Percentiles rank a stretch among this genome's conserved stretches.
phyloP scores from a whole-genome alignment of 1,139 yeast genomes.

The Suhomyces atakaporum region DNA sequence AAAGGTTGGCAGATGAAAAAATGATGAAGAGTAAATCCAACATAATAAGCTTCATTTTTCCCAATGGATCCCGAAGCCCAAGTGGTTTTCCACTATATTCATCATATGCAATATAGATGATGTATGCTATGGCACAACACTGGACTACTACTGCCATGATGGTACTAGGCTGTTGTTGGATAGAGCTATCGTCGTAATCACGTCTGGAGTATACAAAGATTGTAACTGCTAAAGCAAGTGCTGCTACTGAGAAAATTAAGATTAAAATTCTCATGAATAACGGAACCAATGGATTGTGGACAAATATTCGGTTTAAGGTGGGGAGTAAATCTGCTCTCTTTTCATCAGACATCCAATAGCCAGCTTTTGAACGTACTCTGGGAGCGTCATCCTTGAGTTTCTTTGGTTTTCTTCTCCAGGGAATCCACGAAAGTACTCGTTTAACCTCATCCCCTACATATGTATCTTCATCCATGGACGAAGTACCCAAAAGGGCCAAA shows the following conservation, averaged over 20 bases:
- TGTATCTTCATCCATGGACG: constrained; percentile 32
- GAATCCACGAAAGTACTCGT: constrained; percentile 14
- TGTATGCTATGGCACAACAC: constrained; percentile 72
- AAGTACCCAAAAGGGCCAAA: constrained; percentile 50
- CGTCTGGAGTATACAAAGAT: constrained; percentile 54
- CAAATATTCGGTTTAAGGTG: constrained; percentile 55
- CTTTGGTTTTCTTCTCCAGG: constrained; percentile 6
- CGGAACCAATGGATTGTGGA: constrained; percentile 81
- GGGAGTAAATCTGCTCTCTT: constrained; percentile 61
- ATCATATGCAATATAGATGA: constrained; percentile 81
- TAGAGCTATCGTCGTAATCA: constrained; percentile 38
- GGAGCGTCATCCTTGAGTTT: constrained; percentile 28
- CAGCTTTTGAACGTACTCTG: constrained; percentile 55
- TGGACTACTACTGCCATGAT: constrained; percentile 90
- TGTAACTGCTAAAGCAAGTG: constrained; percentile 69
- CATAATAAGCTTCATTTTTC: constrained; percentile 74
- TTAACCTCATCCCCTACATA: constrained; percentile 21
- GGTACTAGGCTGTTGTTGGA: constrained; percentile 84
- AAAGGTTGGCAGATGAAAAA: constrained; percentile 87
- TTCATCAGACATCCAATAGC: constrained; percentile 67
- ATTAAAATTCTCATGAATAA: constrained; percentile 71
- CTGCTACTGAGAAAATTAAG: constrained; percentile 58
- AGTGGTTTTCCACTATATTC: constrained; percentile 91
- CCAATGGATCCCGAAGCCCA: constrained; percentile 81
- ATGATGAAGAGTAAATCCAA: constrained; percentile 84